Conservation (phyloP, 2,329 filamentous ascomycete genomes). For the Didymellaceae sp. region DNA sequence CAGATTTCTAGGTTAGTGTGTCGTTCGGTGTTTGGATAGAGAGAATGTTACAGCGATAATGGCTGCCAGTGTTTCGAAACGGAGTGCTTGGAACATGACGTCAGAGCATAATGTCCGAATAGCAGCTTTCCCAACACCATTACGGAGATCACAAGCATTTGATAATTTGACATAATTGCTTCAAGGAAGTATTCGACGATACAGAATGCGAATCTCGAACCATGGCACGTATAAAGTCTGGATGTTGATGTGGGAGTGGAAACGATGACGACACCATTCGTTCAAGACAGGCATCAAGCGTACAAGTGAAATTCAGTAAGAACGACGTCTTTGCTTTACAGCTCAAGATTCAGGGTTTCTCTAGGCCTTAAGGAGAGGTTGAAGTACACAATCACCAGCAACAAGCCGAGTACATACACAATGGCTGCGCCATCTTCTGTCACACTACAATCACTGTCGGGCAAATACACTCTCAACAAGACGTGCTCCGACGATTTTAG, state of each 20-base stretch:
- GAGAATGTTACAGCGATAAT: slow-evolving; percentile 9
- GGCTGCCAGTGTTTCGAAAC: slow-evolving; percentile 2
- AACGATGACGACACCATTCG: background rate
- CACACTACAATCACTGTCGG: slow-evolving; percentile 17
- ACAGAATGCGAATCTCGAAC: too few species aligned
- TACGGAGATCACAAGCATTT: background rate
- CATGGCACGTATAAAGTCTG: too few species aligned
- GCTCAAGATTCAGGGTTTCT: too few species aligned
- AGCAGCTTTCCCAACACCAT: background rate
- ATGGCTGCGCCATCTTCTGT: slow-evolving; percentile 19
- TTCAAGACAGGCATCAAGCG: too few species aligned
- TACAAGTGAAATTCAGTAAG: too few species aligned
- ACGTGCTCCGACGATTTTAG: slow-evolving; percentile 23
- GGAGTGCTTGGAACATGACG: background rate
- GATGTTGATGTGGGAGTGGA: background rate
- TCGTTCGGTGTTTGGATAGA: background rate
- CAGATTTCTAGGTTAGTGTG: background rate
- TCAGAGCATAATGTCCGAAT: background rate
- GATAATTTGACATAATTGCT: background rate
- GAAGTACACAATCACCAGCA: background rate
- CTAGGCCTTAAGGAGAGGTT: background rate
- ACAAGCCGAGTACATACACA: too few species aligned
- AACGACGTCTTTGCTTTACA: too few species aligned
- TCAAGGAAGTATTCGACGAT: too few species aligned
- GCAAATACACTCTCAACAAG: slow-evolving; percentile 22